Percentiles rank a stretch among this genome's conserved stretches.
phyloP scores from a whole-genome alignment of 2,329 filamentous ascomycete species.

The Epichloe gansuensis region DNA sequence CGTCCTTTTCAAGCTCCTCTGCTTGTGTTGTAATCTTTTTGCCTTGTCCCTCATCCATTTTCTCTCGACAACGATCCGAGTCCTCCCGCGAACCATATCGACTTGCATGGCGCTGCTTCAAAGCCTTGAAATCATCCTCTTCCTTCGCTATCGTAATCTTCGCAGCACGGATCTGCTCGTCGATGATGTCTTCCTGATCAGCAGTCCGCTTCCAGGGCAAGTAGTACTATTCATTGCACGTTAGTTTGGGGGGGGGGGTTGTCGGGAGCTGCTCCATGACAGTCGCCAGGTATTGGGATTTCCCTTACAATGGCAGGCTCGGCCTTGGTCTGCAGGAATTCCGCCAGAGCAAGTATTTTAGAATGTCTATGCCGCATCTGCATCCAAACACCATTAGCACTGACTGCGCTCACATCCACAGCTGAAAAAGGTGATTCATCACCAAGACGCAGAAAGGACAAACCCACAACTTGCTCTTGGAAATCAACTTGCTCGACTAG shows the following conservation, averaged over 20 bases:
- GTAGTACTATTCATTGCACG: constrained; percentile 56
- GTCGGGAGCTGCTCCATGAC: background rate
- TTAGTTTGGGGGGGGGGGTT: background rate
- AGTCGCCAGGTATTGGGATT: background rate
- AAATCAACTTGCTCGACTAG: constrained; percentile 59
- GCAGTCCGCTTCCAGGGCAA: constrained; percentile 64
- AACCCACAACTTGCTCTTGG: constrained; percentile 56
- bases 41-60: constrained; percentile 19
- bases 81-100: constrained; percentile 14
- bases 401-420: background rate
- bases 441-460: background rate
- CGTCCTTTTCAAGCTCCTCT: background rate
- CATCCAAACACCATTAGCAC: constrained; percentile 9
- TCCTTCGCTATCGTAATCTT: constrained; percentile 54
- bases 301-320: constrained; percentile 59
- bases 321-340: constrained; percentile 58
- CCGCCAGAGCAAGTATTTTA: constrained; percentile 58
- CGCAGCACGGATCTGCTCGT: constrained; percentile 53
- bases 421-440: background rate
- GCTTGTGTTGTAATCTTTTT: background rate
- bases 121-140: constrained; percentile 44
- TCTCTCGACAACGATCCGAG: constrained; percentile 9
- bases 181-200: constrained; percentile 58
- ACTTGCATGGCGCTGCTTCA: constrained; percentile 26
- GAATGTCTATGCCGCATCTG: constrained; percentile 66